phyloP scores from a whole-genome alignment of 192 early-diverging fungal genomes.

The Linnemannia hyalina region DNA sequence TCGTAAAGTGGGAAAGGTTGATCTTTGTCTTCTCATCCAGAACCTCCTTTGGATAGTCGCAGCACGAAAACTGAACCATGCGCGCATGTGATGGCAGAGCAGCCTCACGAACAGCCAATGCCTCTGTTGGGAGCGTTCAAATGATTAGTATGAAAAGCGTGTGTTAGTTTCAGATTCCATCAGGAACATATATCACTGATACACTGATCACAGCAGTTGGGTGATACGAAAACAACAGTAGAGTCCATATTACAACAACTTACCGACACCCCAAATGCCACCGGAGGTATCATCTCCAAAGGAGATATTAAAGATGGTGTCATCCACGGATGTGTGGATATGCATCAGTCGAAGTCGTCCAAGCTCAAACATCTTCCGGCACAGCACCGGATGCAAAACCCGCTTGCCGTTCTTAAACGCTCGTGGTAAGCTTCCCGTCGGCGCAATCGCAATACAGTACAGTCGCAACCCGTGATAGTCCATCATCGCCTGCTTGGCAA shows the following conservation, averaged over 20 bases:
- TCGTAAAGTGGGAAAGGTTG: constrained; percentile 76
- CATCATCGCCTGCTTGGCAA: constrained; percentile 71
- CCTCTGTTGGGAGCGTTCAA: constrained; percentile 16
- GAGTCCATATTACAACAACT: neutral
- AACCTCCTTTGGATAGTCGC: constrained; percentile 71
- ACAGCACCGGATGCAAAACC: constrained; percentile 74
- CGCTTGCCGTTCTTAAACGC: constrained; percentile 78
- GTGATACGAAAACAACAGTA: neutral
- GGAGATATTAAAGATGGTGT: constrained; percentile 74
- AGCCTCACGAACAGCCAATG: constrained; percentile 50
- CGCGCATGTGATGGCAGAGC: constrained; percentile 46
- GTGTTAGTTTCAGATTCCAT: neutral
- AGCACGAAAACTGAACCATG: constrained; percentile 78
- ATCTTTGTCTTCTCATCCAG: constrained; percentile 79
- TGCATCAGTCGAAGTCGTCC: constrained; percentile 69
- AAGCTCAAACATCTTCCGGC: constrained; percentile 73
- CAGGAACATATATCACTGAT: neutral
- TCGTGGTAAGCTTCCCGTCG: constrained; percentile 71
- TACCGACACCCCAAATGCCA: constrained; percentile 63
- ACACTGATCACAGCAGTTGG: neutral
- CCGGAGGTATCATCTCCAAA: constrained; percentile 62
- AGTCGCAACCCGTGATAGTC: constrained; percentile 73
- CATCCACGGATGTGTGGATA: constrained; percentile 69
- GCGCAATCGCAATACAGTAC: constrained; percentile 73
- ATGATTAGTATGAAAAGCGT: neutral